Percentiles rank a stretch among this genome's conserved stretches.
These are phyloP conservation scores for Loxodes magnus DNA, from an alignment of 73 alveolate genomes.

Conservation along the genomic window DNA sequence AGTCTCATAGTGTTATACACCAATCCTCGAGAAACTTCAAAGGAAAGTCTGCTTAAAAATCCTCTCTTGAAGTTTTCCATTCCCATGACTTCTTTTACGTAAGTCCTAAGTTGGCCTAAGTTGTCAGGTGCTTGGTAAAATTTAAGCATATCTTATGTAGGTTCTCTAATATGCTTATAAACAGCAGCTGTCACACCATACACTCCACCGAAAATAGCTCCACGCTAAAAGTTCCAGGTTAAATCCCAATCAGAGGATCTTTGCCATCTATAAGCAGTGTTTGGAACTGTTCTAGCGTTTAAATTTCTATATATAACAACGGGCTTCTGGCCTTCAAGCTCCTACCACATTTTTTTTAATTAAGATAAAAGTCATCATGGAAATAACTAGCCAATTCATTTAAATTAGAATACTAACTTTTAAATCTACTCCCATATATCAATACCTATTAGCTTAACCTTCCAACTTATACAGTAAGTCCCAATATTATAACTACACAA, in stretches of 20 bases:
- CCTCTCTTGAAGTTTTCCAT: constrained; percentile 7
- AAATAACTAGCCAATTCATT: too few species aligned
- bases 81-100: constrained; percentile 1
- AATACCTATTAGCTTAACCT: too few species aligned
- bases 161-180: background rate
- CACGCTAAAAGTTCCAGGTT: background rate
- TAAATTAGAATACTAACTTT: too few species aligned
- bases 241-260: constrained; percentile 2
- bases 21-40: background rate
- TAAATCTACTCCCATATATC: too few species aligned
- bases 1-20: background rate
- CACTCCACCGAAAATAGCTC: background rate
- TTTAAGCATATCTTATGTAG: background rate
- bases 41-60: background rate
- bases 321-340: constrained; percentile 13
- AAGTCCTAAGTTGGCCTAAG: background rate
- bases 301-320: constrained; percentile 4
- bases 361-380: too few species aligned
- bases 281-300: background rate
- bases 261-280: constrained; percentile 2
- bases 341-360: constrained; percentile 12
- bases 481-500: too few species aligned
- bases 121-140: background rate
- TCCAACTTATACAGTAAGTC: too few species aligned
- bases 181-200: constrained; percentile 1